These are phyloP conservation scores for Quercus glauca DNA, from an alignment of 306 rosid species.

Conservation along the genomic window DNA sequence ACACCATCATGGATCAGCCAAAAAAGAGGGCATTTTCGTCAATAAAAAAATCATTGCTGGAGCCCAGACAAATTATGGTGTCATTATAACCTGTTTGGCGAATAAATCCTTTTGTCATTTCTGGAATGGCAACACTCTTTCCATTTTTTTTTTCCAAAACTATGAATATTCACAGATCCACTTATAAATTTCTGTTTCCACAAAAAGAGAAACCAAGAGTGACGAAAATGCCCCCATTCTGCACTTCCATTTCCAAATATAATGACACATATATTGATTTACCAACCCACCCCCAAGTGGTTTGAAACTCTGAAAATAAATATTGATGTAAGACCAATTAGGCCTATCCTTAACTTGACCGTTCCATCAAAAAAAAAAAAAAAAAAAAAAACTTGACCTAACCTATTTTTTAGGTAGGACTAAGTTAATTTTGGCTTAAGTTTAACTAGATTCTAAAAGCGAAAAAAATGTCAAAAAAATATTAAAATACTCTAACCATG, in stretches of 20 bases:
- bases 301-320: not conserved
- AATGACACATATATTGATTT: too few species aligned
- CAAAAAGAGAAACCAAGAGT: not conserved
- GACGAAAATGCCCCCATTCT: slow-evolving; percentile 18
- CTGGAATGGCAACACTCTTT: slow-evolving; percentile 38
- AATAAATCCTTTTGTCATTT: slow-evolving; percentile 58
- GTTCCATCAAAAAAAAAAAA: too few species aligned
- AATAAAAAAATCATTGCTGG: slow-evolving; percentile 8
- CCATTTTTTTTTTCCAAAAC: not conserved
- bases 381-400: too few species aligned
- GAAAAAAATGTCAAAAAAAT: not conserved
- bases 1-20: not conserved
- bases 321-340: too few species aligned
- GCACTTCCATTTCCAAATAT: too few species aligned
- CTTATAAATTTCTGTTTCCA: not conserved
- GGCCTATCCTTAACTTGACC: too few species aligned
- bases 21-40: slow-evolving; percentile 8
- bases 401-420: too few species aligned
- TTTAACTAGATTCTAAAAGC: not conserved
- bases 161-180: not conserved
- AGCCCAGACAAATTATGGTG: slow-evolving; percentile 44
- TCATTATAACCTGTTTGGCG: slow-evolving; percentile 52
- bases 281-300: not conserved
- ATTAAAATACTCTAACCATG: not conserved
- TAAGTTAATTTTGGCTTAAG: not conserved